Percentiles rank a stretch among this genome's conserved stretches.
phyloP scores from a whole-genome alignment of 768 basidiomycete species.

The Butyriboletus loyo region DNA sequence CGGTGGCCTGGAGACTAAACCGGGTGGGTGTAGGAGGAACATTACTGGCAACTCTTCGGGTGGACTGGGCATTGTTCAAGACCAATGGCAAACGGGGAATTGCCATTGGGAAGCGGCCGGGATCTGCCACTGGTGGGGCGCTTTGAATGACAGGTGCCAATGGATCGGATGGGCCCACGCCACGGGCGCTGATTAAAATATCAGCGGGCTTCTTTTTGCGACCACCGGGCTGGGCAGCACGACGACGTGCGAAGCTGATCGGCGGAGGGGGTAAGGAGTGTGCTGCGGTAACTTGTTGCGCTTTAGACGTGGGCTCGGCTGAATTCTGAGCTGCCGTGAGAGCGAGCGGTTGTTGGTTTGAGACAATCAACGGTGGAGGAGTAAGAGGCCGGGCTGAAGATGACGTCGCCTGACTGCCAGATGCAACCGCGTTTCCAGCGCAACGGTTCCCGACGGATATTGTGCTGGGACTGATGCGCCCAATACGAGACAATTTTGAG shows the following conservation, averaged over 20 bases:
- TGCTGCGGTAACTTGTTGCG: conserved; percentile 14
- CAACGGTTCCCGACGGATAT: conserved; percentile 20
- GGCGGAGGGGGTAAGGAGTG: conserved; percentile 63
- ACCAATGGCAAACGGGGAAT: conserved; percentile 62
- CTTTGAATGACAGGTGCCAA: conserved; percentile 71
- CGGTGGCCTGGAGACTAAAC: conserved; percentile 43
- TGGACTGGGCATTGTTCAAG: conserved; percentile 41
- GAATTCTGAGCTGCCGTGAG: conserved; percentile 16
- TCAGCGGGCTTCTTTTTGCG: conserved; percentile 75
- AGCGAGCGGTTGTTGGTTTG: conserved; percentile 20
- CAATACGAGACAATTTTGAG: conserved; percentile 28
- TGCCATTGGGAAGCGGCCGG: conserved; percentile 56
- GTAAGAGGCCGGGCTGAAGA: conserved; percentile 23
- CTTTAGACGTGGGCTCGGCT: conserved; percentile 24
- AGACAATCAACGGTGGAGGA: conserved; percentile 24
- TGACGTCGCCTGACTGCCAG: conserved; percentile 24
- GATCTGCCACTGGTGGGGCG: conserved; percentile 58
- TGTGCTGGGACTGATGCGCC: conserved; percentile 40
- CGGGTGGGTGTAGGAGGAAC: conserved; percentile 75
- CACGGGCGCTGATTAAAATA: conserved; percentile 72
- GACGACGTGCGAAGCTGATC: conserved; percentile 74
- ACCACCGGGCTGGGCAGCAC: conserved; percentile 59
- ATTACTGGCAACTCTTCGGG: conserved; percentile 50
- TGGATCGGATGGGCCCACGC: conserved; percentile 48
- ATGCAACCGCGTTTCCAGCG: conserved; percentile 25